Evolutionary conservation across 2,329 filamentous ascomycete species (phyloP).

Genomic region (Phaeosphaeria sp.): DNA sequence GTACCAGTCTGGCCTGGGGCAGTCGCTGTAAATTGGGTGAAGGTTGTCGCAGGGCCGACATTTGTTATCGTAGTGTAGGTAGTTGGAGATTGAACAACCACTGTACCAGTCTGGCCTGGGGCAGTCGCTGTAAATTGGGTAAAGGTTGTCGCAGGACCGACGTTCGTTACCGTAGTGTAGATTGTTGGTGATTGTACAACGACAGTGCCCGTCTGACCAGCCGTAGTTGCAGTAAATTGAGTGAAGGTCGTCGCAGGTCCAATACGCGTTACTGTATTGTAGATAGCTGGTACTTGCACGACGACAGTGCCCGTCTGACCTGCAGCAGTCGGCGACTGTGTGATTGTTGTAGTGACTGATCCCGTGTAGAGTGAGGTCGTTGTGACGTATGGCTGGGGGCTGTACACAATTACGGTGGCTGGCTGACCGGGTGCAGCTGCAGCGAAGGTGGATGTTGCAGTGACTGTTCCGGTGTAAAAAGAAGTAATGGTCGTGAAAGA

Average conservation of each 20-base stretch:
- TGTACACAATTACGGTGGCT: too few species aligned
- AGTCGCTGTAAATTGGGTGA: background rate
- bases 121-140: background rate
- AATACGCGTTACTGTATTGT: background rate
- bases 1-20: background rate
- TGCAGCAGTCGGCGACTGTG: too few species aligned
- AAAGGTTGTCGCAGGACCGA: background rate
- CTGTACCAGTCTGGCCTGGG: background rate
- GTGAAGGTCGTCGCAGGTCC: background rate
- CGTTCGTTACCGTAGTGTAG: background rate
- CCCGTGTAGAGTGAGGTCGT: too few species aligned
- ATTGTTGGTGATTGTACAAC: background rate
- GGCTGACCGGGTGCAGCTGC: too few species aligned
- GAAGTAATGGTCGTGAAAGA: too few species aligned
- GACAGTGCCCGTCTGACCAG: background rate
- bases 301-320: background rate
- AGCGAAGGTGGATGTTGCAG: too few species aligned
- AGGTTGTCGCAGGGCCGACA: background rate
- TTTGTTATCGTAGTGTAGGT: background rate
- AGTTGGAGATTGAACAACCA: background rate
- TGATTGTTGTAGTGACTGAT: too few species aligned
- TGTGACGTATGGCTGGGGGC: too few species aligned
- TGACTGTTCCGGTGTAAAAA: too few species aligned
- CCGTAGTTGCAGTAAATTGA: background rate
- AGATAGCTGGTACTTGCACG: background rate